Percentiles rank a stretch among this genome's conserved stretches.
phyloP scores from a whole-genome alignment of 2,329 filamentous ascomycete species.

The Ophiostoma ips region DNA sequence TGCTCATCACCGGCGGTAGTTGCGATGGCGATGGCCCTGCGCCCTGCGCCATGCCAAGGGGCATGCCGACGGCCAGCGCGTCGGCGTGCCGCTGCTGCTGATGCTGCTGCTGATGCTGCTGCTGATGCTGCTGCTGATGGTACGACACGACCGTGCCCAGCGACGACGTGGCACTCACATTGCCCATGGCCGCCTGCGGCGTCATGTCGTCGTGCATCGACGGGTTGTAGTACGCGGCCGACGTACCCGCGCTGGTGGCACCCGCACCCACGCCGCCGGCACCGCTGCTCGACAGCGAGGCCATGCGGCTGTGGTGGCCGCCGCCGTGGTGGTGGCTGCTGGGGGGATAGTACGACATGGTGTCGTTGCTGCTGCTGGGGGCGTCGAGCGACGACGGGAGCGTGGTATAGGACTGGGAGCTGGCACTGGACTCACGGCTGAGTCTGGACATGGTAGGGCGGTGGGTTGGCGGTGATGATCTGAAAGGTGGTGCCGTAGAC shows the following conservation, averaged over 20 bases:
- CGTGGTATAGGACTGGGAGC: constrained; percentile 15
- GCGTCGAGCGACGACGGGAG: constrained; percentile 14
- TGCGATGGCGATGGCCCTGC: no score
- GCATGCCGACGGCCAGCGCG: constrained; percentile 21
- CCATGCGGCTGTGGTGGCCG: constrained; percentile 12
- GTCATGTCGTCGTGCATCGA: constrained; percentile 15
- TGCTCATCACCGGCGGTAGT: neutral
- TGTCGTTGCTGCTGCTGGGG: constrained; percentile 10
- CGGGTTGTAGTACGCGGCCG: constrained; percentile 19
- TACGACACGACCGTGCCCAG: constrained; percentile 11
- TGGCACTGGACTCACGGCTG: constrained; percentile 17
- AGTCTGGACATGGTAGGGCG: constrained; percentile 18
- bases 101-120: neutral
- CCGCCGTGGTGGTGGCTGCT: neutral
- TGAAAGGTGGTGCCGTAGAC: constrained; percentile 15
- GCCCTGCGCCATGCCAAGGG: constrained; percentile 16
- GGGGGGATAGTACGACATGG: constrained; percentile 22
- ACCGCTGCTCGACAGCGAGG: constrained; percentile 11
- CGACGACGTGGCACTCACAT: neutral
- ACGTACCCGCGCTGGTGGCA: neutral
- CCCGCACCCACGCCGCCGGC: no score
- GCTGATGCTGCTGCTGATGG: neutral
- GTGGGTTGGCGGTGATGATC: no score
- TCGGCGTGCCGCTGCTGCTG: constrained; percentile 13
- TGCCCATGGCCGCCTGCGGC: constrained; percentile 10